phyloP scores from a whole-genome alignment of 257 asterid genomes.

The Sherardia arvensis region DNA sequence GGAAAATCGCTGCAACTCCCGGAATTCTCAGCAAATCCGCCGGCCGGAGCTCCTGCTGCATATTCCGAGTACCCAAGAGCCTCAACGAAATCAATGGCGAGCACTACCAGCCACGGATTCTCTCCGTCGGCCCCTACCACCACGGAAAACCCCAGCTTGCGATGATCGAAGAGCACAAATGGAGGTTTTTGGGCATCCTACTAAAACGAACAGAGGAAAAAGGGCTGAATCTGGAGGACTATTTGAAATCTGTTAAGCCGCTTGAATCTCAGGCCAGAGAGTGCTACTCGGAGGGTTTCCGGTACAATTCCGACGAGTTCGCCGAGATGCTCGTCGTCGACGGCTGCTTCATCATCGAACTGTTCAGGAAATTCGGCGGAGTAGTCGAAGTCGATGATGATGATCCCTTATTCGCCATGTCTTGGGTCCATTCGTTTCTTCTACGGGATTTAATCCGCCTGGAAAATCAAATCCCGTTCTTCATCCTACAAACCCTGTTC shows the following conservation, averaged over 20 bases:
- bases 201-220: slow-evolving; percentile 28
- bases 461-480: slow-evolving; percentile 82
- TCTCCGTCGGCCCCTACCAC: slow-evolving; percentile 87
- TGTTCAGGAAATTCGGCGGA: slow-evolving; percentile 56
- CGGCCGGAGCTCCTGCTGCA: slow-evolving; percentile 62
- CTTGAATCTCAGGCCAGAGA: slow-evolving; percentile 52
- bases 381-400: slow-evolving; percentile 42
- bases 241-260: slow-evolving; percentile 41
- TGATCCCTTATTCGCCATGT: slow-evolving; percentile 59
- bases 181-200: slow-evolving; percentile 62
- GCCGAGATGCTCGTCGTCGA: slow-evolving; percentile 72
- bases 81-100: slow-evolving; percentile 53
- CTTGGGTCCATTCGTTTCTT: slow-evolving; percentile 65
- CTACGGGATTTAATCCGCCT: slow-evolving; percentile 61
- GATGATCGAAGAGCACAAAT: slow-evolving; percentile 86
- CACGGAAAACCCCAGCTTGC: slow-evolving; percentile 46
- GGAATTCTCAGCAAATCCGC: slow-evolving; percentile 61
- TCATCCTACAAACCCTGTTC: slow-evolving; percentile 46
- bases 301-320: slow-evolving; percentile 38
- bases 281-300: slow-evolving; percentile 49
- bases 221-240: slow-evolving; percentile 30
- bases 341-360: slow-evolving; percentile 76
- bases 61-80: slow-evolving; percentile 72
- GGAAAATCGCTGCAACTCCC: slow-evolving; percentile 45
- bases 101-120: slow-evolving; percentile 53